These are phyloP conservation scores for Saccharomycopsis phalli DNA, from an alignment of 1,139 yeast species.

Conservation along the genomic window DNA sequence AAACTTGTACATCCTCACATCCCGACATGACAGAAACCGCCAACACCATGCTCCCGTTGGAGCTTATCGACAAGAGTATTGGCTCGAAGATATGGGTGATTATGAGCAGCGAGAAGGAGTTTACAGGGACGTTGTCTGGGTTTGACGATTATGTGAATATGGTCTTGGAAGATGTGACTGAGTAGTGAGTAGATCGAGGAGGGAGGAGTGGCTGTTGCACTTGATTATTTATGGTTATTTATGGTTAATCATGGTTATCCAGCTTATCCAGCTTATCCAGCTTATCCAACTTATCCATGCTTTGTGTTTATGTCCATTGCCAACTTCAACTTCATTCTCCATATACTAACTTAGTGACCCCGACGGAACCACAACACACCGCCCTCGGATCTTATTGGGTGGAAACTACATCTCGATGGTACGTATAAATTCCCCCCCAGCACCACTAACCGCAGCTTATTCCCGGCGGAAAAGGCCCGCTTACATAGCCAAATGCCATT, in stretches of 20 bases:
- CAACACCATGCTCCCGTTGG: conserved; percentile 48
- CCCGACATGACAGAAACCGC: background rate
- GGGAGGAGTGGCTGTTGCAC: too few relatives aligned
- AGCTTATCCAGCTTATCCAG: too few relatives aligned
- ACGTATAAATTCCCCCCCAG: background rate
- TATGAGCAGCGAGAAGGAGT: conserved; percentile 67
- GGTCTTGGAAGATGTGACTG: conserved; percentile 77
- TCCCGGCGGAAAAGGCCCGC: conserved; percentile 34
- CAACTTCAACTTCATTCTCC: too few relatives aligned
- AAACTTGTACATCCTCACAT: background rate
- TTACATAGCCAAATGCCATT: background rate
- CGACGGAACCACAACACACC: conserved; percentile 35
- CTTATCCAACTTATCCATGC: too few relatives aligned
- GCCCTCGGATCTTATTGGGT: conserved; percentile 68
- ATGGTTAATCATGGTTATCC: too few relatives aligned
- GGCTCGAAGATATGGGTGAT: conserved; percentile 76
- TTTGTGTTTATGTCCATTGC: background rate
- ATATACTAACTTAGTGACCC: conserved; percentile 29
- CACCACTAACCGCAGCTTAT: conserved; percentile 29
- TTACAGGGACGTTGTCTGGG: conserved; percentile 78
- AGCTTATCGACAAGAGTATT: conserved; percentile 78
- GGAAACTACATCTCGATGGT: conserved; percentile 83
- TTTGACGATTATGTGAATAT: conserved; percentile 94
- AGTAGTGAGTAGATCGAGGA: conserved; percentile 28
- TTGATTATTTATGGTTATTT: too few relatives aligned